Base-by-base conservation (phyloP, 2,329 filamentous ascomycete genomes). In the Diplocarpon rosae region DNA sequence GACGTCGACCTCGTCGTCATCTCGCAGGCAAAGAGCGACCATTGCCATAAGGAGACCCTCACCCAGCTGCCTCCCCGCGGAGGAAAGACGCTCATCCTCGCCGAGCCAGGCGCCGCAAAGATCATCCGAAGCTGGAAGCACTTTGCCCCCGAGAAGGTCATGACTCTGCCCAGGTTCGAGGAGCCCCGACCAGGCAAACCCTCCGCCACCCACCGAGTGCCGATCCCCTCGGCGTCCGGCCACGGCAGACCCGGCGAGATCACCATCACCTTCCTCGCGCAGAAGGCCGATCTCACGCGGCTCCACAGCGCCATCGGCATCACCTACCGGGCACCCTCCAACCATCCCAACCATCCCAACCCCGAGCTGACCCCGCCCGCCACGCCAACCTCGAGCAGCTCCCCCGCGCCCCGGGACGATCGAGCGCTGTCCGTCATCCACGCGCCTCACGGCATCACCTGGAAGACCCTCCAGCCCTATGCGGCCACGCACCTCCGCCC, bases 31-130 rank as follows among this genome's bases (percentile, higher is more conserved):
- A 79, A 78, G 57, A 75, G 73, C 13, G 82, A 85, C 56, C 82
- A 85, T 57, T 85, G 82, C 61, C 76, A 86, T 56, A 72, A 80
- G 62, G 69, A 73, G 30, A 85, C 83, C 0, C 67, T 88, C 12
- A 75, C 75, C 31, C 75, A 83, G 51, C 68, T 88, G 5, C 71
- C 76, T 0, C 59, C 66, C 12, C 63, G 68, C 1, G 66, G 66
- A 20, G 70, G 68, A 34, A 72, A 70, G 52, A 77, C 78, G 1
- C 65, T 73, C n/a, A 80, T 87, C 38, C 66, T 85, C 4, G 80
- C 80, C 13, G 78, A 80, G 45, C 75, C 78, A 3, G 65, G 71
- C 3, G 78, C 82, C 3, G 80, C 80, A 30, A 78, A 73, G 52
- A 67, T 74, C 48, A 85, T 87, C 42, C 69, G 68, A 44, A 69